Conservation (phyloP, 768 basidiomycete species). For the Pulveroboletus ravenelii region DNA sequence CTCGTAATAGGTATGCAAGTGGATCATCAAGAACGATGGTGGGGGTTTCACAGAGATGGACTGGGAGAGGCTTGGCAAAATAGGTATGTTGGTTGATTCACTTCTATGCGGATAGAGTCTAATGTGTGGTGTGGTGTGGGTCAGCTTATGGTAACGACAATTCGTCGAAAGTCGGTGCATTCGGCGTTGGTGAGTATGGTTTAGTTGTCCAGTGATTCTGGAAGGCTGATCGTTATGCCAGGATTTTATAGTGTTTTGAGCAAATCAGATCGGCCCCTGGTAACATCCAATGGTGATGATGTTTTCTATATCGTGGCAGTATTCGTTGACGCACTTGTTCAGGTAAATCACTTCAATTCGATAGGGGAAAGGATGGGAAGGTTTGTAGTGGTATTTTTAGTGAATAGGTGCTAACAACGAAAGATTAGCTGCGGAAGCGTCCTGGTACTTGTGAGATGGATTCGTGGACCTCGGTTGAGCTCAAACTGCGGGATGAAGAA, state of each 20-base stretch:
- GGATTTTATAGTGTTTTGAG: conserved; percentile 19
- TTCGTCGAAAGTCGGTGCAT: conserved; percentile 13
- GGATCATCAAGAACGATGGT: conserved; percentile 2
- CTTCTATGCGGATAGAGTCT: not conserved
- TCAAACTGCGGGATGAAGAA: conserved; percentile 5
- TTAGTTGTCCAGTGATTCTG: not conserved
- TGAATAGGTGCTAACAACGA: not conserved
- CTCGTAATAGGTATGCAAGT: too few species aligned
- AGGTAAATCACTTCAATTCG: conserved; percentile 15
- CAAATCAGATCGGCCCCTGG: conserved; percentile 13
- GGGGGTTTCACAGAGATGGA: not conserved
- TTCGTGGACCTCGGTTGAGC: conserved; percentile 7
- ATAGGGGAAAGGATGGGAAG: conserved; percentile 6
- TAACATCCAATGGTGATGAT: conserved; percentile 8
- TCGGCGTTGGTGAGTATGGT: conserved; percentile 11
- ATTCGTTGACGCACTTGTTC: not conserved
- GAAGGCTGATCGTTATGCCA: not conserved
- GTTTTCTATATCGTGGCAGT: not conserved
- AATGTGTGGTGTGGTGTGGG: not conserved
- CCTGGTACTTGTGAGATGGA: not conserved
- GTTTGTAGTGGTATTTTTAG: not conserved
- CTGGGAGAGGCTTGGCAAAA: conserved; percentile 13
- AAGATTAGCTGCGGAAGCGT: conserved; percentile 3
- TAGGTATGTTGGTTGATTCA: conserved; percentile 4
- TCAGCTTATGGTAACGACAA: conserved; percentile 11